Evolutionary conservation across 768 basidiomycete genomes (phyloP).

Genomic region (Rhizopogon roseolus): DNA sequence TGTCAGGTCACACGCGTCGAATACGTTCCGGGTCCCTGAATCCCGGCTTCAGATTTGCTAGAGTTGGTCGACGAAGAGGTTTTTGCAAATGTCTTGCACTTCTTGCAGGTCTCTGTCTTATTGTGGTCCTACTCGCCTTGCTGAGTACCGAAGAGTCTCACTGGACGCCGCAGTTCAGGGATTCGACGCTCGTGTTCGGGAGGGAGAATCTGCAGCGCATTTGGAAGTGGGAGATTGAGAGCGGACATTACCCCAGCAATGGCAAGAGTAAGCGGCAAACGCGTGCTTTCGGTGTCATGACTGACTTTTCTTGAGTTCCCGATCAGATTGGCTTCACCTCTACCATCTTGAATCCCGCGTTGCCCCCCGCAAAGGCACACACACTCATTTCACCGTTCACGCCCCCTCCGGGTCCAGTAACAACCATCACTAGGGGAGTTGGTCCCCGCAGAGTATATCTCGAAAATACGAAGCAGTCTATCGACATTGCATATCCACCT

Average conservation of each 20-base stretch:
- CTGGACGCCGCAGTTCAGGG: conserved; percentile 32
- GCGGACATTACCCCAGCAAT: conserved; percentile 83
- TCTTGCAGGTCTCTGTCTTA: conserved; percentile 44
- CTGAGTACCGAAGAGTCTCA: conserved; percentile 38
- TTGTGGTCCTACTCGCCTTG: conserved; percentile 39
- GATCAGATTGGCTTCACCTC: conserved; percentile 51
- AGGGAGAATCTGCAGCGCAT: conserved; percentile 75
- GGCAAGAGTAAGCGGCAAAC: conserved; percentile 50
- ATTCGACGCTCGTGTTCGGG: conserved; percentile 67
- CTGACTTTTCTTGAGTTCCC: conserved; percentile 43
- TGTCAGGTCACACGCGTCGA: conserved; percentile 48
- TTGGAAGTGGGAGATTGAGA: conserved; percentile 91
- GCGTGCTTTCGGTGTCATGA: neutral
- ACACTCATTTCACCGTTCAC: conserved; percentile 48
- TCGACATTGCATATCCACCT: conserved; percentile 74
- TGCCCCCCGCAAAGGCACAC: conserved; percentile 45
- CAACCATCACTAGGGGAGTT: conserved; percentile 49
- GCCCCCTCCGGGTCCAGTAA: conserved; percentile 35
- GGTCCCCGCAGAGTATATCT: conserved; percentile 77
- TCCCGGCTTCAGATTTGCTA: conserved; percentile 36
- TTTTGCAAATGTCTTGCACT: conserved; percentile 48
- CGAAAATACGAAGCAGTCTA: conserved; percentile 54
- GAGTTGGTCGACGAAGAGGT: conserved; percentile 49
- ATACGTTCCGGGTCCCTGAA: conserved; percentile 58
- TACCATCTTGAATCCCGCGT: conserved; percentile 60